These are phyloP conservation scores for Coemansia sp. DNA, from an alignment of 192 early-diverging fungal genomes.

Conservation along the genomic window DNA sequence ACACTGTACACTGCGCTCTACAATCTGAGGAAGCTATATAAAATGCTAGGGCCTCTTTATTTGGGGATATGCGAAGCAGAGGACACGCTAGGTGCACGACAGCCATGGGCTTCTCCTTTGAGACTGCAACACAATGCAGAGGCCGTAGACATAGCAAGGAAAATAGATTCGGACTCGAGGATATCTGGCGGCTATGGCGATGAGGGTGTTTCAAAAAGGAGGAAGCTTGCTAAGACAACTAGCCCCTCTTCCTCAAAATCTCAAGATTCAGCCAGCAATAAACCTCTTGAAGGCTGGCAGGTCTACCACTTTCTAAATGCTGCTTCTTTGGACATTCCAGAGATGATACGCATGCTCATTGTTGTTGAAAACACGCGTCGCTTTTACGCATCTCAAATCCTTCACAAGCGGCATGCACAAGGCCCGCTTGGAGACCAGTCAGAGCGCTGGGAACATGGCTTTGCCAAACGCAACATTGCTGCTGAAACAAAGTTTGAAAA, in stretches of 20 bases:
- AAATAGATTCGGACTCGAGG: neutral
- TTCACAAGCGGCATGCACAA: constrained; percentile 24
- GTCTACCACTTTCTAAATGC: neutral
- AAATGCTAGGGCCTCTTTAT: constrained; percentile 24
- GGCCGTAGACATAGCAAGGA: neutral
- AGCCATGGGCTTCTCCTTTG: constrained; percentile 47
- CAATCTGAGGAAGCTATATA: constrained; percentile 16
- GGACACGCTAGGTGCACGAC: constrained; percentile 5
- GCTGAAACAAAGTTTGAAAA: constrained; percentile 50
- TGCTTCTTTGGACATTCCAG: constrained; percentile 20
- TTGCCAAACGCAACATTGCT: constrained; percentile 47
- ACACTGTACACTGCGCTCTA: constrained; percentile 27
- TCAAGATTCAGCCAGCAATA: neutral
- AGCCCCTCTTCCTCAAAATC: neutral
- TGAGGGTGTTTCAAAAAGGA: neutral
- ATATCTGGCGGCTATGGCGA: neutral
- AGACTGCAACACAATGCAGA: constrained; percentile 22
- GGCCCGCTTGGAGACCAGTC: constrained; percentile 39
- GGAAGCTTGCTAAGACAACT: neutral
- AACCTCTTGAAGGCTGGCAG: neutral
- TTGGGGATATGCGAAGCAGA: constrained; percentile 28
- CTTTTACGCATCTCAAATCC: constrained; percentile 17
- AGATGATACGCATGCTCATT: constrained; percentile 27
- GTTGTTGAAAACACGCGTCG: constrained; percentile 38
- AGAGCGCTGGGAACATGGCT: constrained; percentile 46